These are phyloP conservation scores for Curvularia lunata DNA, from an alignment of 2,329 filamentous ascomycete species.

Conservation along the genomic window DNA sequence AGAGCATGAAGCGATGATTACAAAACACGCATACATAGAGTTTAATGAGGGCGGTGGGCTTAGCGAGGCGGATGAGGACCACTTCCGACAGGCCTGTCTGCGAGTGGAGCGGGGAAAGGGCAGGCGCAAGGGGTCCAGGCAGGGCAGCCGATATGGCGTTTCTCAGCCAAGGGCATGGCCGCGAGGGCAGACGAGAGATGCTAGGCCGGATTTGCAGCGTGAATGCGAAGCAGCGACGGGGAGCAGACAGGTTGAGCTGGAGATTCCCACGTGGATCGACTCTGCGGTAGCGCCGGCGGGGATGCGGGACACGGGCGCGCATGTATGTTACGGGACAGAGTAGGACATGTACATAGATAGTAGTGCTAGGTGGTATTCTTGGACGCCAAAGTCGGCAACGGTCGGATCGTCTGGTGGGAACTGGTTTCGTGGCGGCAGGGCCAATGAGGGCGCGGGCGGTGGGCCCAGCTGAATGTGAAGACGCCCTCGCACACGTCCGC, in stretches of 20 bases:
- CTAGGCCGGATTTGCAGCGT: neutral
- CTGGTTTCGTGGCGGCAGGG: neutral
- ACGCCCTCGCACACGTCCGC: no score
- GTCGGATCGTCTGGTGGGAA: slow-evolving; percentile 7
- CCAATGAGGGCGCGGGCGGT: neutral
- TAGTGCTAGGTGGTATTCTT: neutral
- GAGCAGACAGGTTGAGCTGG: neutral
- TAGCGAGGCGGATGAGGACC: neutral
- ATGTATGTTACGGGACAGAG: no score
- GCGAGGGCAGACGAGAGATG: no score
- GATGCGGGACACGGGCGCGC: slow-evolving; percentile 8
- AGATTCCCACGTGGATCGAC: slow-evolving; percentile 13
- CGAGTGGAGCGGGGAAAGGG: neutral
- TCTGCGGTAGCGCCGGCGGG: slow-evolving; percentile 13
- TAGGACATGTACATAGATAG: no score
- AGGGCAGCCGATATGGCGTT: neutral
- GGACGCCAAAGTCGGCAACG: slow-evolving; percentile 5
- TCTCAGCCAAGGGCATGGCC: neutral
- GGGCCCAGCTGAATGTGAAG: neutral
- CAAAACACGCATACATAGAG: neutral
- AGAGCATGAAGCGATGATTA: neutral
- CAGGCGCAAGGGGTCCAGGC: neutral
- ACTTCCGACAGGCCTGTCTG: neutral
- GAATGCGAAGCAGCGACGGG: neutral
- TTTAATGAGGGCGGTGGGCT: neutral